Conservation (phyloP, 148 eudicot genomes). For the Polygonum maritimum region DNA sequence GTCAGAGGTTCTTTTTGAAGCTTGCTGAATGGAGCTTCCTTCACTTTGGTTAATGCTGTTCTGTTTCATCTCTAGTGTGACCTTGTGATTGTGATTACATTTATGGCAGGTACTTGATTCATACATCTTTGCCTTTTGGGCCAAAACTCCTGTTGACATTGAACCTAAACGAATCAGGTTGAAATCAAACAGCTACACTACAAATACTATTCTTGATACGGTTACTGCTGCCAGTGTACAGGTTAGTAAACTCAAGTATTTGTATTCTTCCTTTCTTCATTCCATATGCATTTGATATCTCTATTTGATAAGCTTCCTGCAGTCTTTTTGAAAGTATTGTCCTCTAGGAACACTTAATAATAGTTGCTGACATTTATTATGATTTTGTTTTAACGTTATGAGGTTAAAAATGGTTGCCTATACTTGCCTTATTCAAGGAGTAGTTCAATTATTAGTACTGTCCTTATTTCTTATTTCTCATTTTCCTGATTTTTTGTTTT, state of each 20-base stretch:
- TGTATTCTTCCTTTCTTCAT: neutral
- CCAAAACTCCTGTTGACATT: slow-evolving; percentile 79
- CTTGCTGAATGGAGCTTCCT: neutral
- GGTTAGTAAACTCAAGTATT: slow-evolving; percentile 29
- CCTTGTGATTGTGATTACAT: neutral
- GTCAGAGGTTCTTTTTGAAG: slow-evolving; percentile 22
- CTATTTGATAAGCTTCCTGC: neutral
- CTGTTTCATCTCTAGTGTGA: slow-evolving; percentile 3
- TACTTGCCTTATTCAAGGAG: neutral
- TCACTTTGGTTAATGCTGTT: neutral
- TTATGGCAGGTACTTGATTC: slow-evolving; percentile 43
- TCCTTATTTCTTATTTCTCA: neutral
- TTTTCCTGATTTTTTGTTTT: neutral
- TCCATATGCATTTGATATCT: neutral
- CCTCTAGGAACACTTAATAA: neutral
- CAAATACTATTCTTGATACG: slow-evolving; percentile 71
- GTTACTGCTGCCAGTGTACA: slow-evolving; percentile 87
- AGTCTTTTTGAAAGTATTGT: neutral
- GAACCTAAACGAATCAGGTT: slow-evolving; percentile 86
- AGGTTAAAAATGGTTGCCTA: neutral
- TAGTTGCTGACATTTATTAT: neutral
- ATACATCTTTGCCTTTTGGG: slow-evolving; percentile 75
- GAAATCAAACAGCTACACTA: slow-evolving; percentile 81
- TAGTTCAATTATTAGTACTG: neutral
- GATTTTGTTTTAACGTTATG: neutral